These are phyloP conservation scores for Pichia sp. DNA, from an alignment of 1,139 yeast genomes.

Conservation along the genomic window DNA sequence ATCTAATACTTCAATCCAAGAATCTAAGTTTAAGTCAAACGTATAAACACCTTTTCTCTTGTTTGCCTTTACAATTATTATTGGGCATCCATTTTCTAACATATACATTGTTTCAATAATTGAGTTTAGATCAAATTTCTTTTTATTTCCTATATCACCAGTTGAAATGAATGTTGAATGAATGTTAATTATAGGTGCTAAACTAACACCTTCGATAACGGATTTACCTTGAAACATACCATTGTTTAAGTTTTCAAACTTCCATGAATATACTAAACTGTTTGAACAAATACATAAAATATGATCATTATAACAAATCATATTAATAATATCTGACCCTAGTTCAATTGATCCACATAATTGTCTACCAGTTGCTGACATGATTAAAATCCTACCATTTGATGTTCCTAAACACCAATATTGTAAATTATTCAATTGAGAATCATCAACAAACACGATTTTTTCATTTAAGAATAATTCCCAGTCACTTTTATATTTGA, in stretches of 20 bases:
- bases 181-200: constrained; percentile 47
- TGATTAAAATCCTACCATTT: constrained; percentile 61
- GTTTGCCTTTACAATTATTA: constrained; percentile 34
- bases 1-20: constrained; percentile 45
- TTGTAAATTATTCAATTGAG: constrained; percentile 17
- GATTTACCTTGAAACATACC: constrained; percentile 24
- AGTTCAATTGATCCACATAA: constrained; percentile 47
- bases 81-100: constrained; percentile 36
- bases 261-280: constrained; percentile 48
- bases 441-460: constrained; percentile 21
- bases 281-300: constrained; percentile 50
- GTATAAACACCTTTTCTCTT: constrained; percentile 28
- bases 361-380: constrained; percentile 57
- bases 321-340: constrained; percentile 52
- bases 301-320: constrained; percentile 43
- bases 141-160: constrained; percentile 23
- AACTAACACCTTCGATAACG: constrained; percentile 38
- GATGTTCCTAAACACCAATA: constrained; percentile 64
- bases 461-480: constrained; percentile 23
- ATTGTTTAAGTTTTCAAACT: constrained; percentile 20
- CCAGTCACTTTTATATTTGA: constrained; percentile 12
- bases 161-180: constrained; percentile 15
- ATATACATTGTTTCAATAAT: constrained; percentile 24
- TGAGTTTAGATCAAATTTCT: constrained; percentile 23
- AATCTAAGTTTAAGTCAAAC: constrained; percentile 35